Conservation (phyloP, 2,329 filamentous ascomycete genomes). For the Thielaviopsis musarum region DNA sequence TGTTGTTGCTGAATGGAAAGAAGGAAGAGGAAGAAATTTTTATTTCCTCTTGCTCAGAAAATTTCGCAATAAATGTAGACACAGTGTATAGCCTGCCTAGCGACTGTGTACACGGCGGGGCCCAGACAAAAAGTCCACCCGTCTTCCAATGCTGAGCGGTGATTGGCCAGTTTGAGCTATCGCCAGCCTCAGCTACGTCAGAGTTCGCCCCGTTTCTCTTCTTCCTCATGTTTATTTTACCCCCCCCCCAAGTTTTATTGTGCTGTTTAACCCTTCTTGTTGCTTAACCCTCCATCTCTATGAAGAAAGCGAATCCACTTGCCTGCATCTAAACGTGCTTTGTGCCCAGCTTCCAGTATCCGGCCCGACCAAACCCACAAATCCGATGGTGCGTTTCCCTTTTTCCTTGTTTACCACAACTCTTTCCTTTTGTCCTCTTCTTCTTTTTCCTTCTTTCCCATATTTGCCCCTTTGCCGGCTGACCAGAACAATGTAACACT, state of each 20-base stretch:
- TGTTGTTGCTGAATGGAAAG: not conserved
- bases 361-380: too few relatives aligned
- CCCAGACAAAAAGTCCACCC: not conserved
- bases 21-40: not conserved
- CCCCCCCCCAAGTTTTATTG: not conserved
- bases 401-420: too few relatives aligned
- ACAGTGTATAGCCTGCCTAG: not conserved
- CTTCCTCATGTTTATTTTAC: not conserved
- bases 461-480: not conserved
- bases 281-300: not conserved
- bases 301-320: too few relatives aligned
- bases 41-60: not conserved
- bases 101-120: not conserved
- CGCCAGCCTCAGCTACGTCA: not conserved
- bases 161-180: not conserved
- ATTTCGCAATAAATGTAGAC: not conserved
- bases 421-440: not conserved
- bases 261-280: not conserved
- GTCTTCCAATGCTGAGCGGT: not conserved
- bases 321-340: too few relatives aligned
- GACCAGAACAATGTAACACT: not conserved
- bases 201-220: too few relatives aligned
- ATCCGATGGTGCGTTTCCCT: too few relatives aligned
- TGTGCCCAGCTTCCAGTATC: too few relatives aligned
- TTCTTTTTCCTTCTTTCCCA: not conserved